Evolutionary conservation across 345 rosid species (phyloP).

Genomic region (Aegle marmelos): DNA sequence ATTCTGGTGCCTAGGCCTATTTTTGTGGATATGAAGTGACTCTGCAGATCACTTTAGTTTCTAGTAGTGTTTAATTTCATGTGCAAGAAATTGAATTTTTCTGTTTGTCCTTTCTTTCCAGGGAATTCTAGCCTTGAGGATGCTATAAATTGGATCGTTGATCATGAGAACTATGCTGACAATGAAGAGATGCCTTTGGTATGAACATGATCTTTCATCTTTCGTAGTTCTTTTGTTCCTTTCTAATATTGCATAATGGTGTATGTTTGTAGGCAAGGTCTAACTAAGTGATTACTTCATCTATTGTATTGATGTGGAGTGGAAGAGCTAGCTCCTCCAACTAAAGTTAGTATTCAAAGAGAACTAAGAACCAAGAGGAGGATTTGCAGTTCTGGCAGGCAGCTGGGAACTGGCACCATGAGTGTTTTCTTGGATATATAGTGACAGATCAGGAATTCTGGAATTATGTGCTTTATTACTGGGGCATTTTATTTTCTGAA

Average conservation of each 20-base stretch:
- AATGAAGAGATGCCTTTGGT: conserved; percentile 70
- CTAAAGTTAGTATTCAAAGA: background rate
- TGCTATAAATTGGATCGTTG: conserved; percentile 79
- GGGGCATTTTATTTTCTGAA: background rate
- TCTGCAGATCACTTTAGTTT: background rate
- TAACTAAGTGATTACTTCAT: background rate
- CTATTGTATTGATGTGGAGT: background rate
- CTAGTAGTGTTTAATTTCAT: background rate
- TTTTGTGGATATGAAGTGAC: background rate
- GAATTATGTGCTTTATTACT: background rate
- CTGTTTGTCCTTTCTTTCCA: conserved; percentile 12
- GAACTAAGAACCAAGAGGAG: background rate
- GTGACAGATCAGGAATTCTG: background rate
- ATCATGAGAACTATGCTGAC: conserved; percentile 67
- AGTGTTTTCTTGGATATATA: background rate
- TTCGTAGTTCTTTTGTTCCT: background rate
- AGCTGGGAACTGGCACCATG: background rate
- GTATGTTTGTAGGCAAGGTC: background rate
- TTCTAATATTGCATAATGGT: background rate
- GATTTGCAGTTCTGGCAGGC: background rate
- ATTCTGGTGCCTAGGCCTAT: conserved; percentile 45
- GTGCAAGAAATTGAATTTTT: background rate
- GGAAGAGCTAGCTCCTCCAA: background rate
- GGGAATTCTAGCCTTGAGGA: conserved; percentile 61
- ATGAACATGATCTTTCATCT: conserved; percentile 36